Conservation (phyloP, 2,329 filamentous ascomycete species). For the Pseudogymnoascus destructans region DNA sequence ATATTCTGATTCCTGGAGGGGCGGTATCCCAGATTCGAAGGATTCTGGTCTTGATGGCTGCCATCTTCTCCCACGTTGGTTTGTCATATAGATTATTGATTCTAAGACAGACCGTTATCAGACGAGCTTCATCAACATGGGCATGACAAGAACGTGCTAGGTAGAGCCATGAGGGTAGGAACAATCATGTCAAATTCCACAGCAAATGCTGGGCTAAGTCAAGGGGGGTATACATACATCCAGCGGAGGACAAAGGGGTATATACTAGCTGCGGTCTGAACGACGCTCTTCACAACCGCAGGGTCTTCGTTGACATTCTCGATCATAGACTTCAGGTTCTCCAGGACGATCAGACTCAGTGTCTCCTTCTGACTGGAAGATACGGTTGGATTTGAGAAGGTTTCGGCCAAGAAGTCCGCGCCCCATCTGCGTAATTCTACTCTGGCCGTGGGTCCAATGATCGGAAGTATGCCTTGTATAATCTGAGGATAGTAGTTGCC, state of each 20-base stretch:
- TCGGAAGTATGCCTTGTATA: constrained; percentile 82
- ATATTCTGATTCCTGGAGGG: constrained; percentile 65
- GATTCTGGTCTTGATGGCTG: constrained; percentile 78
- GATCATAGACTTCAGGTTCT: constrained; percentile 58
- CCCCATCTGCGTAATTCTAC: constrained; percentile 90
- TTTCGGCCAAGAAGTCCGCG: constrained; percentile 87
- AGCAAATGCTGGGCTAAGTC: constrained; percentile 9
- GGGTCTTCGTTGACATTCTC: constrained; percentile 64
- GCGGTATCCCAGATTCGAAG: constrained; percentile 77
- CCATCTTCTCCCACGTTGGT: constrained; percentile 77
- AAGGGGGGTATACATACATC: constrained; percentile 55
- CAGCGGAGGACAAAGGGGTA: constrained; percentile 86
- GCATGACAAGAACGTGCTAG: not conserved
- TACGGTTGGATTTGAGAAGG: constrained; percentile 84
- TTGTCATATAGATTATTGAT: constrained; percentile 75
- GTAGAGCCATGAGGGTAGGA: not conserved
- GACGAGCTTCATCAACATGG: not conserved
- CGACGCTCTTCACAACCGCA: constrained; percentile 69
- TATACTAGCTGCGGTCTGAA: constrained; percentile 82
- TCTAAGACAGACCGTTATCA: constrained; percentile 34
- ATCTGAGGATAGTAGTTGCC: constrained; percentile 83
- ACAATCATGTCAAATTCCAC: constrained; percentile 20
- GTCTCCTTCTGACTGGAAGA: constrained; percentile 66
- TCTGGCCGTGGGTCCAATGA: constrained; percentile 62
- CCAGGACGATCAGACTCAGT: constrained; percentile 62